Conservation (phyloP, 495 filamentous ascomycete genomes). For the Articulospora tetracladia region DNA sequence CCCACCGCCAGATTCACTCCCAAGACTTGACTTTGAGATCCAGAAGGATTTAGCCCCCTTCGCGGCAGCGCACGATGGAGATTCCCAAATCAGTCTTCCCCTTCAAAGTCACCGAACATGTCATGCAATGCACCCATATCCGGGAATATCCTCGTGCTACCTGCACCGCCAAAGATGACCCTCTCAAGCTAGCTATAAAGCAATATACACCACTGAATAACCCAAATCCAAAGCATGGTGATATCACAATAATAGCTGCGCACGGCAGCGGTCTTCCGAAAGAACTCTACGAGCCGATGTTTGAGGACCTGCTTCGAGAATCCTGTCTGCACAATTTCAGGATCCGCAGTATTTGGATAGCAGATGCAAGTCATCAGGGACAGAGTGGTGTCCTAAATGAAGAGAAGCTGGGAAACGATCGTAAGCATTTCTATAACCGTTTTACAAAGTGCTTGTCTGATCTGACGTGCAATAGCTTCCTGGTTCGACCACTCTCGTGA, state of each 20-base stretch:
- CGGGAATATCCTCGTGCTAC: conserved; percentile 66
- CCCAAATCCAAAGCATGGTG: conserved; percentile 54
- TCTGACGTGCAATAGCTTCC: conserved; percentile 36
- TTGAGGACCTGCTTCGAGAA: conserved; percentile 62
- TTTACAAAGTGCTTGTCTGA: conserved; percentile 15
- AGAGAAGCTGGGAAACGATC: conserved; percentile 67
- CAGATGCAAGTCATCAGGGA: conserved; percentile 74
- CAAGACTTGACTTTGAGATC: too few relatives aligned
- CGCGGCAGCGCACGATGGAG: too few relatives aligned
- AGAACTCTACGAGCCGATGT: conserved; percentile 87
- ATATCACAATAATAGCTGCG: conserved; percentile 76
- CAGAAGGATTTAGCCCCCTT: too few relatives aligned
- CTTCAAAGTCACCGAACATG: conserved; percentile 56
- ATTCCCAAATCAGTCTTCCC: too few relatives aligned
- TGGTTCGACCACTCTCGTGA: conserved; percentile 89
- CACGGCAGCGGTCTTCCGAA: conserved; percentile 87
- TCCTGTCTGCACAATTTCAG: conserved; percentile 50
- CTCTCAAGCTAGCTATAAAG: conserved; percentile 65
- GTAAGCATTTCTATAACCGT: conserved; percentile 53
- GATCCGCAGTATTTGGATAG: conserved; percentile 79
- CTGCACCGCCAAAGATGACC: conserved; percentile 48
- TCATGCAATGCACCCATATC: conserved; percentile 60
- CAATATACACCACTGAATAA: conserved; percentile 75
- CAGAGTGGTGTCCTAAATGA: conserved; percentile 60
- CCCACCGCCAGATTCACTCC: too few relatives aligned